Evolutionary conservation across 371 early-diverging fungal genomes (phyloP), one percentile per base, ranked within the genome.

Genomic region (Massospora cicadina): DNA sequence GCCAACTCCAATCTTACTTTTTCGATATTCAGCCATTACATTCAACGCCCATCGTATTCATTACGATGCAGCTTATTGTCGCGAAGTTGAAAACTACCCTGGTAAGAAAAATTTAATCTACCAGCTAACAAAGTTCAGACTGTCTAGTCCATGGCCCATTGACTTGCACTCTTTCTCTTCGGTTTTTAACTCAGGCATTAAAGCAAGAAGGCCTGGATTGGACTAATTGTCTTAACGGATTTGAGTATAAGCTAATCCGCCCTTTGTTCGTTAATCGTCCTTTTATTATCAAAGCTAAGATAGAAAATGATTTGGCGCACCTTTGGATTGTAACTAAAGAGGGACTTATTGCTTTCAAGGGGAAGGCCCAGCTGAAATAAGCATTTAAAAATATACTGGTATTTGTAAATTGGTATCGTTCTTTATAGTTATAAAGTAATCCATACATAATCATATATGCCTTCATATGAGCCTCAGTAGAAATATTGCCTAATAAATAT

Each of bases 21-120:
- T 91, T 73, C 72, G 91, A 28, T 92, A 86, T 72, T 89, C 90
- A 25, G 90, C 93, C 21, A 65, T 90, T 60, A 87, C 88, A 1
- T 92, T 85, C 72, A 91, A 91, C 70, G 81, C 82, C 56, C 91
- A 92, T 69, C 77, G 77, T 31, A 90, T 92, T 56, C 91, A 91
- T 69, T 91, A 83, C 72, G 89, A 92, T 68, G 72, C 77, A 53
- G 66, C 67, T 1, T 89, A 89, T 68, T 80, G 86, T n/a, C 75
- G 76, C 27, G 68, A 77, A 24, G 69, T 79, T 2, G 93, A 92
- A 68, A 80, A 81, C 17, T 88, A 89, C 64, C 81, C 83, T 58
- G 81, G 81, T 78, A 72, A 59, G 54, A 67, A n/a, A 55, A 21
- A 63, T 29, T 29, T 13, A 21, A 17, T 10, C 55, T 29, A 55